Base-by-base conservation (phyloP, 1,284 basidiomycete species). In the Wallemia mellicola region DNA sequence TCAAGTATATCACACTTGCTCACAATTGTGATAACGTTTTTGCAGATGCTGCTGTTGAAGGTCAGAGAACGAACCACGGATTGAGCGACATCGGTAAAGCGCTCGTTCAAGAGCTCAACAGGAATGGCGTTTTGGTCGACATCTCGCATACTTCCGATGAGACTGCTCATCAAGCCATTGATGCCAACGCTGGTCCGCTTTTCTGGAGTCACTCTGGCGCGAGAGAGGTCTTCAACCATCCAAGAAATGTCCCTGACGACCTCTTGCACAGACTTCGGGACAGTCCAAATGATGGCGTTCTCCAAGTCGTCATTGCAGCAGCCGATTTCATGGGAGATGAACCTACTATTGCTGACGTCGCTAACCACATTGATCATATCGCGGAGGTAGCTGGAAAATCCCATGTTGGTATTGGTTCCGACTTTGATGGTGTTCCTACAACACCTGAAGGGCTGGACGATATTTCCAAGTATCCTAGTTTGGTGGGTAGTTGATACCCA, bases 11-110 rank as follows among this genome's bases (percentile, higher is more conserved):
- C 5, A 64, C 64, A 17, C 38, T 64, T 11, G 63, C 64, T 7
- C 64, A 64, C 55, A 62, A 60, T 48, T 64, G 64, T 28, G 60
- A 62, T 58, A 62, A 63, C 27, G 38, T 55, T 24, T 64, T 64
- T 58, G 64, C 64, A 27, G 60, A 63, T 56, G 60, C 60, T 27
- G 59, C 61, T 25, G 63, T 60, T 15, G 57, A 32, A 15, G 58
- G 54, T 1, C 57, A 59, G 11, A 55, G 61, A 2, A 58, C 59
- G 3, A 61, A 64, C 56, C 60, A 62, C 9, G 64, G 62, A 17
- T 56, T 64, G 27, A 60, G 58, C 57, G 28, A 27, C 24, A 32
- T 59, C n/a, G 64, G 63, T 19, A 54, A 28, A 38, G n/a, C 48
- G 26, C 57, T 64, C 17, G 56, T 63, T 17, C 26, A 58, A 7